phyloP scores from a whole-genome alignment of 2,329 filamentous ascomycete genomes.

The Aspergillus pseudoglaucus region DNA sequence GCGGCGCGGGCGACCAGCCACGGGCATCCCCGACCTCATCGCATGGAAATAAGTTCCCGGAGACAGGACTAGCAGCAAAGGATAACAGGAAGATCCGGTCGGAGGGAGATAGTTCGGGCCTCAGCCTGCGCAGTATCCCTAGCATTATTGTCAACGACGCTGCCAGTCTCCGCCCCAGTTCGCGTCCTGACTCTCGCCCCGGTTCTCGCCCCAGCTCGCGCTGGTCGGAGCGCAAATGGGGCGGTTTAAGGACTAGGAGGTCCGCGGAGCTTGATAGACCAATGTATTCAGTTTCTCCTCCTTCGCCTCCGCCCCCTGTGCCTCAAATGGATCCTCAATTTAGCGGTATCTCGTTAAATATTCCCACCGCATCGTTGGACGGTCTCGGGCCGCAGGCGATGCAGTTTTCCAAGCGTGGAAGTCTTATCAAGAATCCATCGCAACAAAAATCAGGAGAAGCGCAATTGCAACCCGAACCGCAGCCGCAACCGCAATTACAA shows the following conservation, averaged over 20 bases:
- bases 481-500: constrained; percentile 3
- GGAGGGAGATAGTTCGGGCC: constrained; percentile 17
- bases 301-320: constrained; percentile 21
- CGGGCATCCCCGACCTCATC: constrained; percentile 2
- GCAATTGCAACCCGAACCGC: constrained; percentile 4
- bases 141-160: constrained; percentile 36
- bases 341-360: constrained; percentile 47
- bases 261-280: constrained; percentile 28
- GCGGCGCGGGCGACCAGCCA: not conserved
- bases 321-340: constrained; percentile 35
- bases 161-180: constrained; percentile 23
- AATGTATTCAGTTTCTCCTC: constrained; percentile 12
- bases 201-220: constrained; percentile 35
- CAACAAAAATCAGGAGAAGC: constrained; percentile 11
- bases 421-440: constrained; percentile 50
- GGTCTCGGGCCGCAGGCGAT: constrained; percentile 47
- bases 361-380: constrained; percentile 49
- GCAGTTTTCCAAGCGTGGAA: constrained; percentile 56
- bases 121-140: constrained; percentile 30
- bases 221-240: constrained; percentile 41
- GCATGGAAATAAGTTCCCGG: constrained; percentile 7
- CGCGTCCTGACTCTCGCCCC: constrained; percentile 23
- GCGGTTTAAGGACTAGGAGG: constrained; percentile 26
- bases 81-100: constrained; percentile 12
- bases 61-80: constrained; percentile 7